Base-by-base conservation (phyloP, 2,329 filamentous ascomycete genomes). In the Alternaria sp. region DNA sequence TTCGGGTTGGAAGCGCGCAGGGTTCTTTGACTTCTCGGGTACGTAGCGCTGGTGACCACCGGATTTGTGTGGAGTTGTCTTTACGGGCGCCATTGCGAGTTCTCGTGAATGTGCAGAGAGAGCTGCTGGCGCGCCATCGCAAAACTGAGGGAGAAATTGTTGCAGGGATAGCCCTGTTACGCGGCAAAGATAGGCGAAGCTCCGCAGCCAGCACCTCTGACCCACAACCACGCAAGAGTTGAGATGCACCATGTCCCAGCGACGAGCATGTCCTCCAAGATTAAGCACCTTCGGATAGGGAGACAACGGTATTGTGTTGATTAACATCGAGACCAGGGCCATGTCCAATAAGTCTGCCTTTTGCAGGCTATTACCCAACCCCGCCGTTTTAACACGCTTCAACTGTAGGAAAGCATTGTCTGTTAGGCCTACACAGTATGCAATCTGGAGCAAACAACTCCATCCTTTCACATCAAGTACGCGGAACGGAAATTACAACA, bases 141-240 rank as follows among this genome's bases (percentile, higher is more conserved):
- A 67, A 75, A 72, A 71, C 62, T 69, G 56, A 65, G 45, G 63
- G 56, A 57, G 62, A 73, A 77, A 74, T 72, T 72, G 66, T 74
- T 74, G 70, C 72, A 74, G 69, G 74, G 73, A 67, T 72, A 38
- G 53, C 65, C 68, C 58, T 32, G 49, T 48, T 52, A 57, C 56
- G 48, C 41, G 57, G 59, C 61, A 55, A 64, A 64, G 54, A 54
- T 61, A 61, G 66, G 65, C 64, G 66, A 69, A 53, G 22, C 44
- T 53, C 64, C 43, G 65, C 38, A 46, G 66, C 69, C 65, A 49
- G 63, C 62, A 61, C 40, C 48, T 44, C 40, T 41, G 18, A 7
- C 25, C 45, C 34, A 28, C 18, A 44, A 22, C 43, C 7, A 43
- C 27, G 11, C 32, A 11, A 3, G 14, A 22, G 25, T 25, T 34